These are phyloP conservation scores for Leccinum fibrillosum DNA, from an alignment of 768 basidiomycete genomes.

Conservation along the genomic window DNA sequence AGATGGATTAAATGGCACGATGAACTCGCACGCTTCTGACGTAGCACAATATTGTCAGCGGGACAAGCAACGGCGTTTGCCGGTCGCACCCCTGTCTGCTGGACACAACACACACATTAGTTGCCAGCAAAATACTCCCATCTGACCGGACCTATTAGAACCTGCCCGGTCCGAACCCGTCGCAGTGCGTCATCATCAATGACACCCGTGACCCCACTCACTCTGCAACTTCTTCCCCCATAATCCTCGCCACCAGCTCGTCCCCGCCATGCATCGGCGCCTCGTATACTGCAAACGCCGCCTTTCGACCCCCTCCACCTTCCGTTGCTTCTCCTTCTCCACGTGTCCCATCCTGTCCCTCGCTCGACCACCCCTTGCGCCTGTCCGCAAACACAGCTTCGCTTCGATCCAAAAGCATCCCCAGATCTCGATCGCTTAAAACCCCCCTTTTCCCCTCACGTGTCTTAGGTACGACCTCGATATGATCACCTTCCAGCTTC, in stretches of 20 bases:
- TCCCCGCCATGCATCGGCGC: constrained; percentile 60
- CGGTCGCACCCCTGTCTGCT: no score
- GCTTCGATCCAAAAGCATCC: constrained; percentile 75
- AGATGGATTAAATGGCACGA: background rate
- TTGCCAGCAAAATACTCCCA: background rate
- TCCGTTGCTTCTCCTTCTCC: constrained; percentile 5
- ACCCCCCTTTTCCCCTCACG: constrained; percentile 63
- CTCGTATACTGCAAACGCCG: constrained; percentile 78
- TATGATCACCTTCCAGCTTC: constrained; percentile 82
- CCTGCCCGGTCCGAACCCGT: background rate
- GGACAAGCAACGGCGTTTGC: no score
- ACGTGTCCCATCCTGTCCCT: background rate
- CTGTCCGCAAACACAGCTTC: constrained; percentile 70
- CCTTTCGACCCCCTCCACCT: constrained; percentile 28
- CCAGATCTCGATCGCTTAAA: constrained; percentile 79
- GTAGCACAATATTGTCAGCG: background rate
- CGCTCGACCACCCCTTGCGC: constrained; percentile 70
- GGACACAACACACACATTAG: background rate
- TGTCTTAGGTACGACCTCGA: constrained; percentile 78
- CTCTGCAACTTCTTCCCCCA: constrained; percentile 42
- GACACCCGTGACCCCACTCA: background rate
- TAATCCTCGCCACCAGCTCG: constrained; percentile 66
- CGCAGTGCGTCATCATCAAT: background rate
- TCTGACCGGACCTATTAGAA: background rate
- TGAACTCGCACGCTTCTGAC: background rate